These are phyloP conservation scores for Penicillium dipodomyicola DNA, from an alignment of 495 filamentous ascomycete species.

Conservation along the genomic window DNA sequence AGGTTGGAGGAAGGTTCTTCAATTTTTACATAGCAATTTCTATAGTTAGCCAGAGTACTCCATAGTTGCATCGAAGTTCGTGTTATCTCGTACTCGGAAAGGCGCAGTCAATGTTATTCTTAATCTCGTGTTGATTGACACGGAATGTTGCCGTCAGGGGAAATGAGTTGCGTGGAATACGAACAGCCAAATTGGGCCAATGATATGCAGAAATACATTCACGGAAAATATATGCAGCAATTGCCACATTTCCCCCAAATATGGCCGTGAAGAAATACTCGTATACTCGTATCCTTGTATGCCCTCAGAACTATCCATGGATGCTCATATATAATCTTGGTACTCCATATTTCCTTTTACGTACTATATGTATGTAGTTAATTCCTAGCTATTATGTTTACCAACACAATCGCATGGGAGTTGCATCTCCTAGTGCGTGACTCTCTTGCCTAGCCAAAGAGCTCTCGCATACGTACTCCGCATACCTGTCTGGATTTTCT, in stretches of 20 bases:
- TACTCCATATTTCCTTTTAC: background rate
- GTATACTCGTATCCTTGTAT: background rate
- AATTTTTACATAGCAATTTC: background rate
- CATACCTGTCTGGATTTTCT: background rate
- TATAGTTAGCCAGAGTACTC: background rate
- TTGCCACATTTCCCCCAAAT: background rate
- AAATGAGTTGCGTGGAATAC: background rate
- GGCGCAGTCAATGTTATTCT: constrained; percentile 1
- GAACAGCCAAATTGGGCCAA: background rate
- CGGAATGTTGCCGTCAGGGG: background rate
- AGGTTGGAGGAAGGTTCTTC: too few species aligned
- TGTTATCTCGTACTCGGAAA: background rate
- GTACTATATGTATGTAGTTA: background rate
- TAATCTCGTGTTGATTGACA: background rate
- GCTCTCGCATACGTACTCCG: background rate
- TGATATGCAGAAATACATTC: background rate
- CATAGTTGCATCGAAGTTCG: background rate
- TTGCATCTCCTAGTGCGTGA: background rate
- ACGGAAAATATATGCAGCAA: background rate
- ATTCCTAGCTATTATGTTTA: background rate
- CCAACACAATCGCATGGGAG: background rate
- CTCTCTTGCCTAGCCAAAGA: background rate
- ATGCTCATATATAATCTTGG: background rate
- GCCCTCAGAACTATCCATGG: background rate
- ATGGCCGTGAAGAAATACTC: background rate